Evolutionary conservation across 345 rosid species (phyloP).

Genomic region (Gossypium thurberi): DNA sequence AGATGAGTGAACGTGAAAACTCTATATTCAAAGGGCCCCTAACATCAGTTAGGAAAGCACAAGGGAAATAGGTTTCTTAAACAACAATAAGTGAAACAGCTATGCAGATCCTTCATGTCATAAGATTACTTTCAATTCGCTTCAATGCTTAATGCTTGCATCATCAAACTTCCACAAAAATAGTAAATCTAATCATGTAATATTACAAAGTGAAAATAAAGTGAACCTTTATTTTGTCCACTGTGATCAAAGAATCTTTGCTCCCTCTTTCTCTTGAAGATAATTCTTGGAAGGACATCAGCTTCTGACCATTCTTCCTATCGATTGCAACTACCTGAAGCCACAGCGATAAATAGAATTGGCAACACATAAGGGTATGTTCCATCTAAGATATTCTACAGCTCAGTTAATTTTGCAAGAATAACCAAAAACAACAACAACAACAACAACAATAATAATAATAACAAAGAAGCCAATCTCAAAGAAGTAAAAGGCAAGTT

Average conservation of each 20-base stretch:
- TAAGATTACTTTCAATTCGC: constrained; percentile 4
- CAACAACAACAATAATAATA: too few relatives aligned
- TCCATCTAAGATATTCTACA: constrained; percentile 2
- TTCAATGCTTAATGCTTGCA: not conserved
- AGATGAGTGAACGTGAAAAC: not conserved
- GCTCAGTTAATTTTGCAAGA: not conserved
- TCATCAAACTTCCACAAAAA: not conserved
- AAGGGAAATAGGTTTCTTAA: not conserved
- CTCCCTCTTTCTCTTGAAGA: constrained; percentile 87
- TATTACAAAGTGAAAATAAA: not conserved
- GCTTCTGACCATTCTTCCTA: constrained; percentile 61
- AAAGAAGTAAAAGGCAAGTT: constrained; percentile 13
- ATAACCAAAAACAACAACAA: not conserved
- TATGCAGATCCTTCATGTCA: not conserved
- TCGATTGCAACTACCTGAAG: constrained; percentile 80
- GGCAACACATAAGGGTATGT: not conserved
- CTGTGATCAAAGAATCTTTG: constrained; percentile 47
- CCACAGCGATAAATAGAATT: constrained; percentile 3
- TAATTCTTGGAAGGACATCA: constrained; percentile 91
- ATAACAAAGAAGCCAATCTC: not conserved
- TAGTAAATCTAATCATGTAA: not conserved
- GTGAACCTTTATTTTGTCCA: constrained; percentile 61
- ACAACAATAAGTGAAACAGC: not conserved
- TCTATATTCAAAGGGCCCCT: not conserved
- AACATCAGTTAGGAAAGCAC: not conserved